These are phyloP conservation scores for Nitzschia palea DNA, from an alignment of 108 stramenopile genomes.

Conservation along the genomic window DNA sequence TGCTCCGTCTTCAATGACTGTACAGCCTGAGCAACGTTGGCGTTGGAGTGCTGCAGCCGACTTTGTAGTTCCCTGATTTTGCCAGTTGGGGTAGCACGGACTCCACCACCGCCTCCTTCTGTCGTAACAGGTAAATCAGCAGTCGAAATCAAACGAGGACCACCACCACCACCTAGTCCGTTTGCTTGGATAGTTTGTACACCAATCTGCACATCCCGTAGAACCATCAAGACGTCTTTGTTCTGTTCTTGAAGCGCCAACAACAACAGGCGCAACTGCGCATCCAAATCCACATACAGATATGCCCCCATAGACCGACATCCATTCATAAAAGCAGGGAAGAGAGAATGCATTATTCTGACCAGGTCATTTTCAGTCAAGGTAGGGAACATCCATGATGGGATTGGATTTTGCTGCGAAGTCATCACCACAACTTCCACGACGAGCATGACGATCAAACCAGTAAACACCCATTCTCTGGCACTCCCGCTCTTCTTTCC, in stretches of 20 bases:
- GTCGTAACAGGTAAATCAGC: slow-evolving; percentile 32
- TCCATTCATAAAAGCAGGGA: slow-evolving; percentile 98
- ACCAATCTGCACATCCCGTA: slow-evolving; percentile 93
- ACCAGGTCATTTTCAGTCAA: slow-evolving; percentile 91
- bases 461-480: slow-evolving; percentile 92
- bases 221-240: slow-evolving; percentile 91
- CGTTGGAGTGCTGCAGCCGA: slow-evolving; percentile 72
- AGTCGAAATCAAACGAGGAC: slow-evolving; percentile 42
- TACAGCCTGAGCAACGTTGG: slow-evolving; percentile 83
- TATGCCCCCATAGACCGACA: slow-evolving; percentile 92
- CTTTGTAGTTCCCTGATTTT: slow-evolving; percentile 87
- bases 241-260: slow-evolving; percentile 91
- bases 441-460: slow-evolving; percentile 91
- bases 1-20: slow-evolving; percentile 59
- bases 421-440: slow-evolving; percentile 92
- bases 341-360: slow-evolving; percentile 90
- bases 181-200: slow-evolving; percentile 73
- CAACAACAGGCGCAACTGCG: slow-evolving; percentile 83
- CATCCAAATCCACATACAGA: slow-evolving; percentile 94
- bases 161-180: slow-evolving; percentile 50
- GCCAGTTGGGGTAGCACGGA: slow-evolving; percentile 69
- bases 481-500: slow-evolving; percentile 86
- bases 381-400: slow-evolving; percentile 87
- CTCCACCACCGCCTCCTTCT: slow-evolving; percentile 25
- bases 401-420: slow-evolving; percentile 79